A percentile compares a stretch with the other conserved stretches of the same genome.
Conservation (phyloP, 768 basidiomycete species). For the Tulasnella sp. region DNA sequence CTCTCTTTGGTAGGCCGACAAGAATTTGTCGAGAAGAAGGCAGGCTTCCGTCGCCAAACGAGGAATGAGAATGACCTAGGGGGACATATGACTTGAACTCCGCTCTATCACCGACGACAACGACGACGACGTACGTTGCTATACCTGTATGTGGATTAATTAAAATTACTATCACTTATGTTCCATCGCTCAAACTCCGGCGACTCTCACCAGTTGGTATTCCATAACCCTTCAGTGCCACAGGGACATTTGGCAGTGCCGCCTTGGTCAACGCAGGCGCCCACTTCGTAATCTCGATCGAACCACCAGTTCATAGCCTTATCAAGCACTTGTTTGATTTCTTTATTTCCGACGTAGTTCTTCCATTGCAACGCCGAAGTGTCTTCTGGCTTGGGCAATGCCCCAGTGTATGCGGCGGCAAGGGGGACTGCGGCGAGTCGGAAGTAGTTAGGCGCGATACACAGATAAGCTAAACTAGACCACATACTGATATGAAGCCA, state of each 20-base stretch:
- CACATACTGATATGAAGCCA: slow-evolving; percentile 20
- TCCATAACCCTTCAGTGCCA: slow-evolving; percentile 33
- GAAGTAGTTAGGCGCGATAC: background rate
- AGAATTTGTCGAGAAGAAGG: slow-evolving; percentile 20
- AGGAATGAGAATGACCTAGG: slow-evolving; percentile 25
- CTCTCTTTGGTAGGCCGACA: slow-evolving; percentile 10
- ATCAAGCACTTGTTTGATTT: slow-evolving; percentile 18
- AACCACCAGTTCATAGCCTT: slow-evolving; percentile 28
- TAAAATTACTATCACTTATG: too few species aligned
- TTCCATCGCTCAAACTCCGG: background rate
- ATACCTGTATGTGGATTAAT: background rate
- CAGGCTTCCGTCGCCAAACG: slow-evolving; percentile 20
- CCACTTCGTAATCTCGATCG: slow-evolving; percentile 14
- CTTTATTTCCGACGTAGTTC: background rate
- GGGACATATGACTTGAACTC: background rate
- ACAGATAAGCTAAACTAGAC: too few species aligned
- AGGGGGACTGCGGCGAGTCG: slow-evolving; percentile 16
- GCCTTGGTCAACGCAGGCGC: slow-evolving; percentile 24
- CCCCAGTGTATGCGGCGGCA: slow-evolving; percentile 25
- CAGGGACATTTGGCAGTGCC: slow-evolving; percentile 22
- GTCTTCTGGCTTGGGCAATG: background rate
- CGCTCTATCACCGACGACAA: slow-evolving; percentile 50
- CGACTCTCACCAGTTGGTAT: slow-evolving; percentile 57
- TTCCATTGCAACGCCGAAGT: background rate
- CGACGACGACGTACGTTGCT: slow-evolving; percentile 37